Base-by-base conservation (phyloP, 2,329 filamentous ascomycete genomes). In the Botrytis deweyae region DNA sequence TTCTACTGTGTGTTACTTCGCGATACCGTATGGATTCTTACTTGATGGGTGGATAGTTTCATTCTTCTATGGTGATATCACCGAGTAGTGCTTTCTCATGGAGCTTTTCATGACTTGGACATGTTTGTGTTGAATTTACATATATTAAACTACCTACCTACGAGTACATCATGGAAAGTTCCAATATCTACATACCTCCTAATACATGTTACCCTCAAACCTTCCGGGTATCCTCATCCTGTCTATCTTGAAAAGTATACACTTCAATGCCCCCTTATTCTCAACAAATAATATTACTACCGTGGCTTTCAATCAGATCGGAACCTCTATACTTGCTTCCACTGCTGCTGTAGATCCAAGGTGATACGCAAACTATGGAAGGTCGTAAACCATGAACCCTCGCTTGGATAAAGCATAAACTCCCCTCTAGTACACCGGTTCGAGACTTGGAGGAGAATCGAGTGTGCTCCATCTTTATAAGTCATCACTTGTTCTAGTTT, bases 291-390 rank as follows among this genome's bases (percentile, higher is more conserved):
- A 95, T 6, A 96, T 98, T 83, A 97, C 90, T 62, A 88, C 92
- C 18, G 88, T 97, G 74, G 88, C 93, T 61, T 97, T 98, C 85
- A 98, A 98, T 84, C 92, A 97, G 81, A 92, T 93, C 52, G 95
- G 99, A 85, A 97, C 95, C 0, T 97, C 93, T 0, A 89, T 99
- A 61, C 86, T 99, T 44, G 96, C 91, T 12, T 95, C 94, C 0
- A 92, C 92, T 75, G 94, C 93, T 52, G 92, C 91, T 58, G 52
- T 29, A 16, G 14, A 58, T 58, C 16, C 52, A 58, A 58, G 16
- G 52, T 16, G n/a, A 29, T 7, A 58, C 29, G 49, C 12, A n/a
- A n/a, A 52, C 25, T 14, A n/a, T 52, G 25, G 3, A 52, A 52
- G 12, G 25, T 5, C 25, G 49, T 52, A n/a, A 14, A 55, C 25